Evolutionary conservation across 495 filamentous ascomycete genomes (phyloP).

Genomic region (Astrothelium subdiscretum): DNA sequence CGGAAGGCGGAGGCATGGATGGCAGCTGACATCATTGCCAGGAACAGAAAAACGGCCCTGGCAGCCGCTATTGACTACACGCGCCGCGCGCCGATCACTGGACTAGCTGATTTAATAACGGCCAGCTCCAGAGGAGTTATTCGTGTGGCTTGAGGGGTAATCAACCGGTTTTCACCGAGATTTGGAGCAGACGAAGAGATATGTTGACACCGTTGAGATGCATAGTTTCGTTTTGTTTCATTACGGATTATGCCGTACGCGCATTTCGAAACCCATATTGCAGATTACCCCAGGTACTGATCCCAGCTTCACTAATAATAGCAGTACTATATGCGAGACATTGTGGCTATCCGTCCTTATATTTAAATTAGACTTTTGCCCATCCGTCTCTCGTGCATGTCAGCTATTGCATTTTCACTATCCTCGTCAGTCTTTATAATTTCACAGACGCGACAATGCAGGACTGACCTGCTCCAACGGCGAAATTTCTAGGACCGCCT

Average conservation of each 20-base stretch:
- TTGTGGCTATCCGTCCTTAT: too few relatives aligned
- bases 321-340: too few relatives aligned
- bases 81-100: not conserved
- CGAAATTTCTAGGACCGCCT: slow-evolving; percentile 69
- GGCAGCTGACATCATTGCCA: slow-evolving; percentile 1
- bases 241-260: not conserved
- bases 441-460: not conserved
- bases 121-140: too few relatives aligned
- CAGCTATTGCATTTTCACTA: too few relatives aligned
- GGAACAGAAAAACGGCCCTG: not conserved
- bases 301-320: too few relatives aligned
- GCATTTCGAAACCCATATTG: not conserved
- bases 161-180: too few relatives aligned
- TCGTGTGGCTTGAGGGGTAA: too few relatives aligned
- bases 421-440: not conserved
- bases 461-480: not conserved
- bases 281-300: too few relatives aligned
- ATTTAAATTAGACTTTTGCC: too few relatives aligned
- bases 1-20: not conserved
- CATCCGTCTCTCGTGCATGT: not conserved
- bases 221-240: not conserved
- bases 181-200: too few relatives aligned
- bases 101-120: too few relatives aligned
- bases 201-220: too few relatives aligned
- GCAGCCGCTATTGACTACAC: not conserved